A percentile compares a stretch with the other conserved stretches of the same genome.
These are phyloP conservation scores for Atkinsonella texensis DNA, from an alignment of 2,329 filamentous ascomycete genomes.

Conservation along the genomic window DNA sequence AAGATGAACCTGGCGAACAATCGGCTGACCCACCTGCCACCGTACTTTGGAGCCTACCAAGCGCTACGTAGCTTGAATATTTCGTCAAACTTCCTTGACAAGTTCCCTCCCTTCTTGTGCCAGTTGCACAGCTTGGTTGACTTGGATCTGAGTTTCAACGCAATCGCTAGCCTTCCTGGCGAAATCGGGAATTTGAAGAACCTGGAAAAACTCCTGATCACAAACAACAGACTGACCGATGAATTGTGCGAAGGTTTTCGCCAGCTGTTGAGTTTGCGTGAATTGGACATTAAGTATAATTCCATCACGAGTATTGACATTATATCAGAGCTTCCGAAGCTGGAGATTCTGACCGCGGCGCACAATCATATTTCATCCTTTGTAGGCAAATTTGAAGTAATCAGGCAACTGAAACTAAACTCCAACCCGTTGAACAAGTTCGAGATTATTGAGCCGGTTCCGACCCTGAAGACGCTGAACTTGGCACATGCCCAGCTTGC, in stretches of 20 bases:
- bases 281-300: conserved; percentile 93
- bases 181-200: conserved; percentile 66
- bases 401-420: conserved; percentile 79
- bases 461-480: conserved; percentile 76
- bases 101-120: conserved; percentile 77
- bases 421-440: conserved; percentile 94
- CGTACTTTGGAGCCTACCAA: conserved; percentile 72
- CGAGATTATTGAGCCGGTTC: conserved; percentile 63
- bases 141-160: conserved; percentile 93
- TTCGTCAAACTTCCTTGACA: conserved; percentile 82
- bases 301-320: conserved; percentile 78
- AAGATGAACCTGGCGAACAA: conserved; percentile 95
- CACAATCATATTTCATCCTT: conserved; percentile 91
- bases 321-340: conserved; percentile 67
- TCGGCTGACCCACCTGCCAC: conserved; percentile 63
- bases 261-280: conserved; percentile 65
- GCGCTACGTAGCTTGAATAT: conserved; percentile 75
- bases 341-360: conserved; percentile 81
- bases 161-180: conserved; percentile 65
- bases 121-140: conserved; percentile 75
- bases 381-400: conserved; percentile 72
- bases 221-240: conserved; percentile 79
- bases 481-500: conserved; percentile 85
- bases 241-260: conserved; percentile 62
- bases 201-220: conserved; percentile 84